phyloP scores from a whole-genome alignment of 805 yeast genomes.

The Cyberlindnera suaveolens region DNA sequence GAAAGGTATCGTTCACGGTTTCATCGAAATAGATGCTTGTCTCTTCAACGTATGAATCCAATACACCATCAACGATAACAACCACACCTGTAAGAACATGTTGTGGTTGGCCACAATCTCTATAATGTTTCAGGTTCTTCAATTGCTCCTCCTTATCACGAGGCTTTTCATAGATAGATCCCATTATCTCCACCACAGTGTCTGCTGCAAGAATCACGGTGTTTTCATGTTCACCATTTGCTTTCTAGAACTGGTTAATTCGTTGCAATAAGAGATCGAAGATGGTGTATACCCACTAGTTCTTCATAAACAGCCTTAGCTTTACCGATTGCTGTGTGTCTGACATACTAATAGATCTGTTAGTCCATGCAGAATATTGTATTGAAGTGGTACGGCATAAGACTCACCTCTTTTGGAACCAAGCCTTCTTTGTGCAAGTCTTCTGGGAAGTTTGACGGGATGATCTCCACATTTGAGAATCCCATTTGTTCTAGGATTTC shows the following conservation, averaged over 20 bases:
- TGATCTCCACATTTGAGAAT: constrained; percentile 36
- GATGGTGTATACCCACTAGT: constrained; percentile 16
- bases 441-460: constrained; percentile 72
- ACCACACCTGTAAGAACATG: constrained; percentile 51
- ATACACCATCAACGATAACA: constrained; percentile 27
- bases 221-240: constrained; percentile 2
- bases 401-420: constrained; percentile 38
- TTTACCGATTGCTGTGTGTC: constrained; percentile 63
- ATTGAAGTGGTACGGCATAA: background rate
- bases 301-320: constrained; percentile 53
- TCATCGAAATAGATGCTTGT: constrained; percentile 37
- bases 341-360: constrained; percentile 44
- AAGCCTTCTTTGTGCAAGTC: constrained; percentile 50
- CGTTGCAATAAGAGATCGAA: background rate
- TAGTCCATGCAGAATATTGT: background rate
- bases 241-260: constrained; percentile 5
- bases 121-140: constrained; percentile 38
- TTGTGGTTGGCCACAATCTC: constrained; percentile 39
- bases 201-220: constrained; percentile 61
- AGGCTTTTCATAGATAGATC: constrained; percentile 76
- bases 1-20: constrained; percentile 43
- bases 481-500: constrained; percentile 65
- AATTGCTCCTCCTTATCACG: constrained; percentile 44
- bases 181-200: constrained; percentile 60
- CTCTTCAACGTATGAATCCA: constrained; percentile 32